phyloP scores from a whole-genome alignment of 305 asterid genomes.

The Andrographis paniculata region DNA sequence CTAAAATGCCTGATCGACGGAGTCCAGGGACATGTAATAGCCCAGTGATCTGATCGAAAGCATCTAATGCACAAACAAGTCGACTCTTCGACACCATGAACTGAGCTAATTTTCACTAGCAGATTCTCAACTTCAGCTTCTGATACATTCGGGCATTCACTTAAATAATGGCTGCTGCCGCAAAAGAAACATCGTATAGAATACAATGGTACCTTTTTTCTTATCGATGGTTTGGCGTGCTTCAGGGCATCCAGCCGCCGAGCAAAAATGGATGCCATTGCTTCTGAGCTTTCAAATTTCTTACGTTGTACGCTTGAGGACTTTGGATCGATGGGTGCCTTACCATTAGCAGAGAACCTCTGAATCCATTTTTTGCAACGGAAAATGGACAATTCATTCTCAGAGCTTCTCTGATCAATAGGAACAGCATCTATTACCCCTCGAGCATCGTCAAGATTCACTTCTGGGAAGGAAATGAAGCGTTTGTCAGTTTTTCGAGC shows the following conservation, averaged over 20 bases:
- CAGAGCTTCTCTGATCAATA: too few relatives aligned
- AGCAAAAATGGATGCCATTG: slow-evolving; percentile 51
- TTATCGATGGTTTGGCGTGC: slow-evolving; percentile 27
- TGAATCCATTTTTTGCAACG: too few relatives aligned
- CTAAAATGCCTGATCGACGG: slow-evolving; percentile 20
- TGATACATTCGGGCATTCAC: slow-evolving; percentile 29
- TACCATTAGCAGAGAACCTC: too few relatives aligned
- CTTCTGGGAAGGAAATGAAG: slow-evolving; percentile 14
- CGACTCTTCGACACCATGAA: slow-evolving; percentile 28
- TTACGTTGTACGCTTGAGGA: slow-evolving; percentile 18
- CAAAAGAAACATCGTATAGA: slow-evolving; percentile 39
- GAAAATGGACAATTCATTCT: too few relatives aligned
- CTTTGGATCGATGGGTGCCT: too few relatives aligned
- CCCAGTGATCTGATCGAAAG: slow-evolving; percentile 62
- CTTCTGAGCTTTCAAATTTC: slow-evolving; percentile 32
- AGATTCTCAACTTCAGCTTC: slow-evolving; percentile 44
- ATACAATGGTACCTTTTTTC: slow-evolving; percentile 19
- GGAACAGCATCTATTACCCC: too few relatives aligned
- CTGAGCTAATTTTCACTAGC: slow-evolving; percentile 24
- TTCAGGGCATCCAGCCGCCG: slow-evolving; percentile 59
- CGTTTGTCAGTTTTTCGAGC: slow-evolving; percentile 10
- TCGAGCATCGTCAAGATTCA: slow-evolving; percentile 19
- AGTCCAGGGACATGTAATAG: slow-evolving; percentile 42
- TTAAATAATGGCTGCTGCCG: slow-evolving; percentile 52
- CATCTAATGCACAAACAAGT: slow-evolving; percentile 49